phyloP scores from a whole-genome alignment of 2,329 filamentous ascomycete species.

The Dothistroma septosporum region DNA sequence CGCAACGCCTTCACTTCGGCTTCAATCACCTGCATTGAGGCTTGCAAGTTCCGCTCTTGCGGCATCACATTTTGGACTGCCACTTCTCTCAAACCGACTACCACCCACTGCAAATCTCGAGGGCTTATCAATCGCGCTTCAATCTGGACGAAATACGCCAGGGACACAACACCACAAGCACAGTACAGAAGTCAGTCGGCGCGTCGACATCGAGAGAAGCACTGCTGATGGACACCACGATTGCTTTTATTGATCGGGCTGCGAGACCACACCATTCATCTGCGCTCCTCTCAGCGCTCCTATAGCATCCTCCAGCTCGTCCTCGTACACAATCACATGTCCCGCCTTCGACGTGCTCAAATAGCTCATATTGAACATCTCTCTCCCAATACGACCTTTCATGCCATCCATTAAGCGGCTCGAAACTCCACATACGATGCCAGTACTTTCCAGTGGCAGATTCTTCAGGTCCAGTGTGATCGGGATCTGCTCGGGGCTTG shows the following conservation, averaged over 20 bases:
- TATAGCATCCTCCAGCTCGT: conserved; percentile 70
- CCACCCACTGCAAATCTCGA: too few relatives aligned
- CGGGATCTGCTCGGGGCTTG: conserved; percentile 67
- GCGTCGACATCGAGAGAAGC: neutral
- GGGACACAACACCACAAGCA: too few relatives aligned
- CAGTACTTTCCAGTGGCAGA: conserved; percentile 81
- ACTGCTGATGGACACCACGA: neutral
- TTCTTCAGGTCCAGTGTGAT: conserved; percentile 82
- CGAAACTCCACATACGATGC: conserved; percentile 91
- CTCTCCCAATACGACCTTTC: conserved; percentile 37
- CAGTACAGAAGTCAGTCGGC: neutral
- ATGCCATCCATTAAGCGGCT: conserved; percentile 74
- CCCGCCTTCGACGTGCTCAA: conserved; percentile 83
- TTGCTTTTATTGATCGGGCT: neutral
- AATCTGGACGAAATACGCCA: too few relatives aligned
- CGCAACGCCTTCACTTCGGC: too few relatives aligned
- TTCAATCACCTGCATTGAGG: too few relatives aligned
- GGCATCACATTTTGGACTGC: too few relatives aligned
- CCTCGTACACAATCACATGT: conserved; percentile 76
- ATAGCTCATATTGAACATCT: conserved; percentile 75
- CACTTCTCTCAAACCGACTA: too few relatives aligned
- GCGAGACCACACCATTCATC: conserved; percentile 6
- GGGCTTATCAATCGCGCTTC: too few relatives aligned
- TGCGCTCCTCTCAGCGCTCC: conserved; percentile 53
- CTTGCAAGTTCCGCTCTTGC: too few relatives aligned